Percentiles rank a stretch among this genome's conserved stretches.
Conservation (phyloP, 129 eudicot species). For the Chrysanthemum lavandulifolium region DNA sequence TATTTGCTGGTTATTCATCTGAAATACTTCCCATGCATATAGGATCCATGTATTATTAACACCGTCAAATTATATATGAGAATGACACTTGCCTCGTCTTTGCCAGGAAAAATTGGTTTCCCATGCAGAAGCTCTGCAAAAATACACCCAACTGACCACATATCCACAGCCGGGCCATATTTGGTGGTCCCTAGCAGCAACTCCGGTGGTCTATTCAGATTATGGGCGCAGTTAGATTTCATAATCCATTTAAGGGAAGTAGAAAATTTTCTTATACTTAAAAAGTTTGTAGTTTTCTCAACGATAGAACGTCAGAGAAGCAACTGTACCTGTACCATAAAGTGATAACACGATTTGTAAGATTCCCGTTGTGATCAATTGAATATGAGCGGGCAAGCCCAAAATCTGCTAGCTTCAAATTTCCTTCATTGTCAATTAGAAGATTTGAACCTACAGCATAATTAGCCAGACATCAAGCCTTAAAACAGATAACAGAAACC, state of each 20-base stretch:
- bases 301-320: not conserved
- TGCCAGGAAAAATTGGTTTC: conserved; percentile 86
- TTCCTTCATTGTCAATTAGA: conserved; percentile 91
- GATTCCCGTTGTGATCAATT: conserved; percentile 70
- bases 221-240: conserved; percentile 17
- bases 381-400: conserved; percentile 87
- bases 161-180: conserved; percentile 97
- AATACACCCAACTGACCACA: conserved; percentile 98
- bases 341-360: conserved; percentile 91
- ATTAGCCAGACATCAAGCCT: conserved; percentile 2
- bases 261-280: not conserved
- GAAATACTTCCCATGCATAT: not conserved
- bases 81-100: conserved; percentile 58
- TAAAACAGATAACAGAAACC: not conserved
- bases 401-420: conserved; percentile 93
- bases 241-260: not conserved
- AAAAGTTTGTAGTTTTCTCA: not conserved
- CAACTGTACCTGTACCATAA: conserved; percentile 82
- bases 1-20: conserved; percentile 7
- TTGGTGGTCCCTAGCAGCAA: conserved; percentile 97
- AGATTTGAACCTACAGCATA: conserved; percentile 72
- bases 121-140: conserved; percentile 93
- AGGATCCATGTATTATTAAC: not conserved
- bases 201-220: conserved; percentile 87
- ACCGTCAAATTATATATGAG: not conserved